A percentile compares a stretch with the other conserved stretches of the same genome.
Conservation (phyloP, 1,284 basidiomycete genomes). For the Hymenochaete sp. region DNA sequence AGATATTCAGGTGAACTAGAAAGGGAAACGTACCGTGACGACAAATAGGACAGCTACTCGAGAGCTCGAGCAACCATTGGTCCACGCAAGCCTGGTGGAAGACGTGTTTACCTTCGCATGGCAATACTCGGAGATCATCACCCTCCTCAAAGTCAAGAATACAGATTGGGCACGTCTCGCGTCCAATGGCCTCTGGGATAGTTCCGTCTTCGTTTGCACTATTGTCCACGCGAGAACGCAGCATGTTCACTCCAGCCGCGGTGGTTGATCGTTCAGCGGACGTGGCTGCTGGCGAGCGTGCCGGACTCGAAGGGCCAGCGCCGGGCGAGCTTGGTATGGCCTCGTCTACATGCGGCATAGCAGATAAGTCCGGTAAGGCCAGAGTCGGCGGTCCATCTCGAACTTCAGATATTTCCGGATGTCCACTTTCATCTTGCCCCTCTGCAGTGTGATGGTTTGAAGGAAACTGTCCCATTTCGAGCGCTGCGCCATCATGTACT, state of each 20-base stretch:
- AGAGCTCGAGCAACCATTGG: conserved; percentile 84
- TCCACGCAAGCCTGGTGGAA: conserved; percentile 83
- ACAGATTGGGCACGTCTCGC: conserved; percentile 89
- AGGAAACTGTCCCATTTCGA: conserved; percentile 10
- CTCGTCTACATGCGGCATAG: conserved; percentile 6
- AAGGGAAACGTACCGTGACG: conserved; percentile 57
- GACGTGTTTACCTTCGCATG: conserved; percentile 81
- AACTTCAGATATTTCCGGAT: no score
- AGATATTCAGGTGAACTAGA: not conserved
- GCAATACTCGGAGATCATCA: conserved; percentile 81
- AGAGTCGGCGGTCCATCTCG: not conserved
- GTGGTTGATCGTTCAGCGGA: not conserved
- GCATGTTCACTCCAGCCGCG: not conserved
- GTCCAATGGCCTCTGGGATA: conserved; percentile 59
- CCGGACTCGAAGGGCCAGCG: conserved; percentile 10
- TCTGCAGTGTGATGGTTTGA: not conserved
- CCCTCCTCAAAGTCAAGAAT: conserved; percentile 89
- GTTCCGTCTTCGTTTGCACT: no score
- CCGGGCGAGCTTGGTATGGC: conserved; percentile 12
- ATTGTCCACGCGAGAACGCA: no score
- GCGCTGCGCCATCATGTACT: no score
- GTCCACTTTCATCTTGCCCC: no score
- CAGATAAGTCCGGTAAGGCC: not conserved
- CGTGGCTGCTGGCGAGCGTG: not conserved
- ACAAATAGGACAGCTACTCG: conserved; percentile 84